Percentiles rank a stretch among this genome's conserved stretches.
Conservation (phyloP, 805 yeast genomes). For the Saccharomycopsis oosterbeekiorum region DNA sequence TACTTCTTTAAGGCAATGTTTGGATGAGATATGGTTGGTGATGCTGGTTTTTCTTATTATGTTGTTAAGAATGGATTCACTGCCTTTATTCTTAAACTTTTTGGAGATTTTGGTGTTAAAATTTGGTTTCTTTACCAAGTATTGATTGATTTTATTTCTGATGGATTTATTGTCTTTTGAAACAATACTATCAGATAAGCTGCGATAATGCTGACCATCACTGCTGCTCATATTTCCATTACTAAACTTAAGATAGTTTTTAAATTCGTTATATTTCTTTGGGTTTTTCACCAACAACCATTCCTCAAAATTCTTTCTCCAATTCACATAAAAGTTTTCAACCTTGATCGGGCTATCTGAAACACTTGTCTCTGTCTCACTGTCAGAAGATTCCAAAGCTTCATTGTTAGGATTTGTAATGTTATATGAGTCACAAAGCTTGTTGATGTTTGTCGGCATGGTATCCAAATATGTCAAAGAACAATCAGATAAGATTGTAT, state of each 20-base stretch:
- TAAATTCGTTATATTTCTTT: slow-evolving; percentile 30
- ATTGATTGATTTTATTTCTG: slow-evolving; percentile 17
- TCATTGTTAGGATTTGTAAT: slow-evolving; percentile 20
- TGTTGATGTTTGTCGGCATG: slow-evolving; percentile 13
- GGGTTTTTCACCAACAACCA: slow-evolving; percentile 34
- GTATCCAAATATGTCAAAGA: slow-evolving; percentile 17
- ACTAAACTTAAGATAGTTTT: slow-evolving; percentile 27
- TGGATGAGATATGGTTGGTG: slow-evolving; percentile 9
- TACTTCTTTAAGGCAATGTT: neutral
- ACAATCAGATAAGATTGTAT: slow-evolving; percentile 19
- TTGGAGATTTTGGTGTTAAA: slow-evolving; percentile 26
- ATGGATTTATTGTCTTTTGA: slow-evolving; percentile 14
- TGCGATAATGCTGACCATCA: neutral
- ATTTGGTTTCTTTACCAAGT: slow-evolving; percentile 20
- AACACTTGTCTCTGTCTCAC: neutral
- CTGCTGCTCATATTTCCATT: neutral
- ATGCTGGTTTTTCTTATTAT: slow-evolving; percentile 11
- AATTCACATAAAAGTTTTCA: slow-evolving; percentile 32
- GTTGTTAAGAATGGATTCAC: slow-evolving; percentile 19
- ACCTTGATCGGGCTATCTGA: neutral
- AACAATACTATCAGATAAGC: slow-evolving; percentile 10
- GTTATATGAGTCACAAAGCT: slow-evolving; percentile 17
- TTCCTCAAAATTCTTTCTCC: slow-evolving; percentile 34
- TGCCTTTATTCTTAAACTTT: slow-evolving; percentile 19
- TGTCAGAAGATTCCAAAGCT: slow-evolving; percentile 4